Evolutionary conservation across 2,329 filamentous ascomycete species (phyloP).

Genomic region (Pezicula neosporulosa): DNA sequence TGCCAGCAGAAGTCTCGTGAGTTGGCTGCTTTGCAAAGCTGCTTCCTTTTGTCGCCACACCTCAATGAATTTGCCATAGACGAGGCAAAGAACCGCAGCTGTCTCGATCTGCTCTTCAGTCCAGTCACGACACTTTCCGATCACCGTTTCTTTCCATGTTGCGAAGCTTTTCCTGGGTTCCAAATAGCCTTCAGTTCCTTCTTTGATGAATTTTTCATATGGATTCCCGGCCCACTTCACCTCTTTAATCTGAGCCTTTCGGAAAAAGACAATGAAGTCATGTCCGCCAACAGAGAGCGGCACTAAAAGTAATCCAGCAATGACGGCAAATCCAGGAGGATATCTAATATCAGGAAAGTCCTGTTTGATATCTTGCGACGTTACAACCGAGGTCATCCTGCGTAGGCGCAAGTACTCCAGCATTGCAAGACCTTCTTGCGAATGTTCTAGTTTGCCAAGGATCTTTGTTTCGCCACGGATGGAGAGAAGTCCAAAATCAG

Average conservation of each 20-base stretch:
- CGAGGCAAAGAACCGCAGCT: conserved; percentile 79
- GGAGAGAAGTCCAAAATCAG: conserved; percentile 80
- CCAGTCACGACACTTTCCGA: conserved; percentile 85
- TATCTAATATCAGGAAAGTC: conserved; percentile 84
- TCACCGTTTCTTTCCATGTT: conserved; percentile 75
- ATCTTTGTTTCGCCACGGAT: conserved; percentile 90
- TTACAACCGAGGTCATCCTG: conserved; percentile 69
- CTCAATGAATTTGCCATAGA: conserved; percentile 84
- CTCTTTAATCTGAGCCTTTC: conserved; percentile 70
- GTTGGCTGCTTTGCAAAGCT: conserved; percentile 74
- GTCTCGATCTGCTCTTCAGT: conserved; percentile 86
- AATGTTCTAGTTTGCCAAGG: conserved; percentile 68
- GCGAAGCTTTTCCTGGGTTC: conserved; percentile 80
- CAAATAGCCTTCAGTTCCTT: conserved; percentile 69
- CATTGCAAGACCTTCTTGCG: conserved; percentile 80
- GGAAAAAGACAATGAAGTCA: conserved; percentile 90
- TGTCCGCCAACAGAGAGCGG: conserved; percentile 71
- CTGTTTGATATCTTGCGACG: conserved; percentile 69
- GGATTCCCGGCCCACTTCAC: conserved; percentile 83
- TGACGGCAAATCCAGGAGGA: conserved; percentile 70
- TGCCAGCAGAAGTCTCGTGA: conserved; percentile 74
- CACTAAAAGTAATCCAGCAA: conserved; percentile 79
- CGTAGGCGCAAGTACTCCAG: conserved; percentile 81
- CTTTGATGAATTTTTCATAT: conserved; percentile 72
- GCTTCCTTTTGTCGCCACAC: conserved; percentile 91